Conservation (phyloP, 148 eudicot species). For the Vaccinium corymbosum region DNA sequence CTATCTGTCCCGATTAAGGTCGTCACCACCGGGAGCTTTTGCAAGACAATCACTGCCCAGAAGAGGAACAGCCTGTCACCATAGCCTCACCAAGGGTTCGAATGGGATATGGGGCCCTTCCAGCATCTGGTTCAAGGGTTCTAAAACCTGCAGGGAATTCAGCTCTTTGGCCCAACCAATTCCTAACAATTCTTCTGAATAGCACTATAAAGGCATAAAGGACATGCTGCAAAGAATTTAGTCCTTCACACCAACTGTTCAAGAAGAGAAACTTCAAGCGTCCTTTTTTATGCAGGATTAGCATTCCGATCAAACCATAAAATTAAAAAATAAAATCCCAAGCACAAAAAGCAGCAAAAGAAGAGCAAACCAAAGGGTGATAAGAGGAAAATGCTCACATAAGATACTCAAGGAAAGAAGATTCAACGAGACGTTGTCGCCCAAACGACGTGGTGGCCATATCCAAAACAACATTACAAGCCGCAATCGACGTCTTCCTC, state of each 20-base stretch:
- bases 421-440: slow-evolving; percentile 15
- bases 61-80: background rate
- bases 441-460: slow-evolving; percentile 19
- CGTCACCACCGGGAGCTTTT: background rate
- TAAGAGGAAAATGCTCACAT: slow-evolving; percentile 17
- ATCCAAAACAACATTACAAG: slow-evolving; percentile 24
- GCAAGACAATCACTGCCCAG: background rate
- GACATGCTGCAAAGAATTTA: background rate
- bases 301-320: background rate
- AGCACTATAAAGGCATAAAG: background rate
- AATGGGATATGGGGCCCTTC: background rate
- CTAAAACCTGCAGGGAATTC: background rate
- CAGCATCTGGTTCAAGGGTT: background rate
- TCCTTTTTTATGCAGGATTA: background rate
- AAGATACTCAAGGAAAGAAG: slow-evolving; percentile 13
- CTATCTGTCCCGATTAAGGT: background rate
- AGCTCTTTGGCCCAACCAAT: background rate
- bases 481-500: slow-evolving; percentile 4
- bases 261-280: background rate
- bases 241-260: background rate
- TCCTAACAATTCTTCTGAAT: background rate
- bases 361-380: background rate
- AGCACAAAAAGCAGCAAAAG: background rate
- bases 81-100: background rate
- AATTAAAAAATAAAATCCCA: background rate